phyloP scores from a whole-genome alignment of 306 rosid species.

The Prinsepia uniflora region DNA sequence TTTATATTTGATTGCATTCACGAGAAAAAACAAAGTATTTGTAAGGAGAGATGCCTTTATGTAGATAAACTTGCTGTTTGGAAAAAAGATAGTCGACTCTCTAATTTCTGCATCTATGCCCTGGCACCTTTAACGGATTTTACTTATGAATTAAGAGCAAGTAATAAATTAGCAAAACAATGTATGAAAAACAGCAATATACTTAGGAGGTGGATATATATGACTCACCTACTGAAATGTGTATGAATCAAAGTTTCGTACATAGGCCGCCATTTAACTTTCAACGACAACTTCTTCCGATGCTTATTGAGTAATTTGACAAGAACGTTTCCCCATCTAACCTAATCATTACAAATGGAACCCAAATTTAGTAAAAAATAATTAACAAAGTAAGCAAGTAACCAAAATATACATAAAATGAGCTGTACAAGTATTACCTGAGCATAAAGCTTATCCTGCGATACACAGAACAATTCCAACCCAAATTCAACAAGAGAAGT shows the following conservation, averaged over 20 bases:
- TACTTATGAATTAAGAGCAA: background rate
- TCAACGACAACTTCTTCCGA: constrained; percentile 67
- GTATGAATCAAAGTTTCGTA: constrained; percentile 75
- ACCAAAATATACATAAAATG: constrained; percentile 18
- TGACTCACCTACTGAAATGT: constrained; percentile 85
- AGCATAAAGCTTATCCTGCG: constrained; percentile 78
- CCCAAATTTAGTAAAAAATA: constrained; percentile 25
- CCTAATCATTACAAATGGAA: constrained; percentile 57
- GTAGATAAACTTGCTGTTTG: background rate
- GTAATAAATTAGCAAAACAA: background rate
- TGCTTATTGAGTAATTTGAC: constrained; percentile 80
- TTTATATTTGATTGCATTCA: background rate
- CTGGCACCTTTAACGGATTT: background rate
- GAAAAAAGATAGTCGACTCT: background rate
- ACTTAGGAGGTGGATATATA: constrained; percentile 5
- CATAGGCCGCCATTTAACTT: constrained; percentile 78
- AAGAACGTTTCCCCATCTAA: constrained; percentile 94
- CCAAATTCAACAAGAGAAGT: constrained; percentile 56
- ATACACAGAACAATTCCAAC: constrained; percentile 60
- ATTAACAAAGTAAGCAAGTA: background rate
- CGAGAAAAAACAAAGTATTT: background rate
- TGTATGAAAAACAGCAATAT: constrained; percentile 8
- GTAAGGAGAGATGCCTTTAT: background rate
- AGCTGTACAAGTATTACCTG: constrained; percentile 55
- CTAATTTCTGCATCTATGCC: background rate